phyloP scores from a whole-genome alignment of 495 filamentous ascomycete species.

The Lichina pygmaea region DNA sequence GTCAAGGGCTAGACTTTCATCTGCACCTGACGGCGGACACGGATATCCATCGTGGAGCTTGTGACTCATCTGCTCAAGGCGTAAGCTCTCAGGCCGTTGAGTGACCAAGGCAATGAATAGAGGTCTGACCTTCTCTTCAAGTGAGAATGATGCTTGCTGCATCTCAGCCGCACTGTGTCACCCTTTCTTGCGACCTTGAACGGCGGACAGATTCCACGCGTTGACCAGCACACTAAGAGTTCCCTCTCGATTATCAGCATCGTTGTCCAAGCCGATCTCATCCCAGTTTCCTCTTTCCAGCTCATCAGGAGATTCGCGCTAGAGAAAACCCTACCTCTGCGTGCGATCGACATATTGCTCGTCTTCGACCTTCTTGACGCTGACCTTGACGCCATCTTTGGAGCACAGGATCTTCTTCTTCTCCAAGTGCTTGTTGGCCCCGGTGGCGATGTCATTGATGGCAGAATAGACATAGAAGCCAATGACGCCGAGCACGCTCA shows the following conservation, averaged over 20 bases:
- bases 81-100: too few species aligned
- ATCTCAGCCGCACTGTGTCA: too few species aligned
- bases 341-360: slow-evolving; percentile 65
- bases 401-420: slow-evolving; percentile 55
- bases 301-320: not conserved
- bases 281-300: not conserved
- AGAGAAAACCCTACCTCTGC: slow-evolving; percentile 26
- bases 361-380: slow-evolving; percentile 42
- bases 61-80: too few species aligned
- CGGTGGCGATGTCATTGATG: slow-evolving; percentile 35
- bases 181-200: slow-evolving; percentile 24
- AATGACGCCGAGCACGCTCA: slow-evolving; percentile 33
- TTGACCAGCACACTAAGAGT: slow-evolving; percentile 33
- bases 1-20: too few species aligned
- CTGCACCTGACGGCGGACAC: too few species aligned
- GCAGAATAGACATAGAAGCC: slow-evolving; percentile 51
- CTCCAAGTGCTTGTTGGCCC: slow-evolving; percentile 50
- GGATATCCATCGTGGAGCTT: too few species aligned
- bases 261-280: not conserved
- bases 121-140: too few species aligned
- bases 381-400: slow-evolving; percentile 63
- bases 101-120: too few species aligned
- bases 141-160: too few species aligned
- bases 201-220: slow-evolving; percentile 43
- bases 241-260: too few species aligned